A percentile compares a stretch with the other conserved stretches of the same genome.
These are phyloP conservation scores for Acanthamoeba castellanii DNA, from an alignment of 208 protist genomes.

Conservation along the genomic window DNA sequence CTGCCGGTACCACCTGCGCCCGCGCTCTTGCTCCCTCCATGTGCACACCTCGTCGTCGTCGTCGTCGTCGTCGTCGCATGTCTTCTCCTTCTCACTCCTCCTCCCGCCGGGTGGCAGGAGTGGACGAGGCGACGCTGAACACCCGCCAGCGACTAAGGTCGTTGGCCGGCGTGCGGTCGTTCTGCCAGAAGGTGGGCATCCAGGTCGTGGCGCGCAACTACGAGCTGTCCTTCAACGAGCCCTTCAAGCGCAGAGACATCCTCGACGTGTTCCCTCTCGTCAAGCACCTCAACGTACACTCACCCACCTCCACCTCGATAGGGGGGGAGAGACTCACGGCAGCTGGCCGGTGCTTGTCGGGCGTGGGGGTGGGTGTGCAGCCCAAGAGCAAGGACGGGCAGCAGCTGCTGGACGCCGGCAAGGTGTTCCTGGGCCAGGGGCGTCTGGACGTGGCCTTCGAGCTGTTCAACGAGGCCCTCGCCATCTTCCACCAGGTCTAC, in stretches of 20 bases:
- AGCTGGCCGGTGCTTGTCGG: too few species aligned
- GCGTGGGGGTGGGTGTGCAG: neutral
- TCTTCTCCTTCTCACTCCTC: too few species aligned
- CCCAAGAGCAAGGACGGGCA: constrained; percentile 73
- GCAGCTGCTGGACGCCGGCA: constrained; percentile 80
- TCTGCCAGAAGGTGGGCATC: constrained; percentile 82
- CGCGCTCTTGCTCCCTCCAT: neutral
- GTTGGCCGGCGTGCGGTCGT: constrained; percentile 46
- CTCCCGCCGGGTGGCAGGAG: neutral
- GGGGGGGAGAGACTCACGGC: neutral
- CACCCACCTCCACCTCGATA: neutral
- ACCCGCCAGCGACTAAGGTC: neutral
- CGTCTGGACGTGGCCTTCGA: constrained; percentile 75
- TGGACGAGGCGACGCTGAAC: neutral
- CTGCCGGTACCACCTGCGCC: neutral
- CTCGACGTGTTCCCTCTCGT: constrained; percentile 80
- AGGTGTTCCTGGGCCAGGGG: constrained; percentile 75
- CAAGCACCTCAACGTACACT: constrained; percentile 80
- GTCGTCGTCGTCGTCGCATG: too few species aligned
- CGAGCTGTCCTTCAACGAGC: constrained; percentile 56
- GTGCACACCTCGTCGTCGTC: neutral
- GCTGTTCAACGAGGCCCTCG: constrained; percentile 72
- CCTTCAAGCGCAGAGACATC: constrained; percentile 81
- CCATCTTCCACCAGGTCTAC: constrained; percentile 78
- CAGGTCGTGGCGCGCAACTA: constrained; percentile 80